Evolutionary conservation across 139 green algal species (phyloP).

Genomic region (Micractinium sp.): DNA sequence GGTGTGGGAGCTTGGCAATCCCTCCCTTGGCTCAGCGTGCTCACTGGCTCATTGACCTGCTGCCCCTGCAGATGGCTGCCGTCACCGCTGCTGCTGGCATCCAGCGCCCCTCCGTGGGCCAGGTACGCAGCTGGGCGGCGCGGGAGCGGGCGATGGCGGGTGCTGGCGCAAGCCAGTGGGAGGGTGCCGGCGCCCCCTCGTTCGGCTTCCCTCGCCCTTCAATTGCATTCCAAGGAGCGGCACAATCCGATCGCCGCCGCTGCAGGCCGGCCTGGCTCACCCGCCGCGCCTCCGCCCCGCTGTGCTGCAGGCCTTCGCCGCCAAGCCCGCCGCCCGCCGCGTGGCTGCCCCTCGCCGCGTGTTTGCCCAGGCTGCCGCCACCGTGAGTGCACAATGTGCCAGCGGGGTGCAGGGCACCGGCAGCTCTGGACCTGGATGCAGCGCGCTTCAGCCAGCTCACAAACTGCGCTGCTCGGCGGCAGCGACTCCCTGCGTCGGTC

Average conservation of each 20-base stretch:
- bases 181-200: not conserved
- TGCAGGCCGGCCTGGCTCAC: not conserved
- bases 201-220: not conserved
- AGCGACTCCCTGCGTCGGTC: not conserved
- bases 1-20: not conserved
- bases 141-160: not conserved
- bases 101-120: conserved; percentile 9
- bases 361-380: conserved; percentile 39
- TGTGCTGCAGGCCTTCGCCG: conserved; percentile 36
- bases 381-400: conserved; percentile 7
- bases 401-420: not conserved
- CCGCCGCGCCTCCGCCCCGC: not conserved
- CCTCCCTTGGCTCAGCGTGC: not conserved
- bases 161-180: not conserved
- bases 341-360: not conserved
- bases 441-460: not conserved
- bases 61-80: conserved; percentile 13
- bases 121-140: not conserved
- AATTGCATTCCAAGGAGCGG: not conserved
- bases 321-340: conserved; percentile 18
- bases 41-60: not conserved
- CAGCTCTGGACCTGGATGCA: not conserved
- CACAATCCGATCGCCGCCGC: not conserved
- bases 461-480: not conserved
- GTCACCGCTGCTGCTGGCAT: not conserved